These are phyloP conservation scores for Raffaelea ambrosiae DNA, from an alignment of 2,329 filamentous ascomycete species.

Conservation along the genomic window DNA sequence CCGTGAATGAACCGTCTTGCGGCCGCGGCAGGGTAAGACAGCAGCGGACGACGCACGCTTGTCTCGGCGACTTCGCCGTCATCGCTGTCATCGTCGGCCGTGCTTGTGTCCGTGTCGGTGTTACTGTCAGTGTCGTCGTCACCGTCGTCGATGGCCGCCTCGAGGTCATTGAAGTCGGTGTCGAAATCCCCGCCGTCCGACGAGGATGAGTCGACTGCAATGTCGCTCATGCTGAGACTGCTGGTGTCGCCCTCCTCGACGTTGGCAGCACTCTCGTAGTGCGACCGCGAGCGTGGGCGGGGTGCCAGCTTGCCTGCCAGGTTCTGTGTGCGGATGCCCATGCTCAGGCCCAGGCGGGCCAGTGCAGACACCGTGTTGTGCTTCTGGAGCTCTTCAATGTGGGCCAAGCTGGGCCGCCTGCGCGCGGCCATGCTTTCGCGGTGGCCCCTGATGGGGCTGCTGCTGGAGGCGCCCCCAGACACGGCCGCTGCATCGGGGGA, in stretches of 20 bases:
- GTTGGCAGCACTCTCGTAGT: conserved; percentile 30
- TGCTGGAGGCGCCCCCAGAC: too few species aligned
- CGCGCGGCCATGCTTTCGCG: conserved; percentile 2
- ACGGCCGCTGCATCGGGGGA: too few species aligned
- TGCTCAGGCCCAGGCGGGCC: conserved; percentile 52
- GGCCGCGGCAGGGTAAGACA: conserved; percentile 6
- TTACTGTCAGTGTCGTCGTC: not conserved
- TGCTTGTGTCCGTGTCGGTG: not conserved
- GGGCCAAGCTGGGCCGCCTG: conserved; percentile 42
- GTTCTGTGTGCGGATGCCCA: conserved; percentile 69
- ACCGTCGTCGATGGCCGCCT: conserved; percentile 31
- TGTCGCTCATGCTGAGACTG: conserved; percentile 16
- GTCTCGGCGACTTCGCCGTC: conserved; percentile 15
- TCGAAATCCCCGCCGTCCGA: conserved; percentile 16
- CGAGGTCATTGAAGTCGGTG: conserved; percentile 27
- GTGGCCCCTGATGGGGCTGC: too few species aligned
- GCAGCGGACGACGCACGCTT: conserved; percentile 15
- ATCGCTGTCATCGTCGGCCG: conserved; percentile 28
- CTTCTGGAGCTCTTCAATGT: conserved; percentile 53
- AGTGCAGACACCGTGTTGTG: conserved; percentile 46
- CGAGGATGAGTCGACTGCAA: conserved; percentile 16
- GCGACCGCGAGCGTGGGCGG: not conserved
- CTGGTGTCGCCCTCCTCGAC: conserved; percentile 17
- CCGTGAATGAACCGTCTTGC: conserved; percentile 30
- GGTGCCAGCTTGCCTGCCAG: conserved; percentile 48